Conservation (phyloP, 768 basidiomycete genomes). For the Mycena filopes region DNA sequence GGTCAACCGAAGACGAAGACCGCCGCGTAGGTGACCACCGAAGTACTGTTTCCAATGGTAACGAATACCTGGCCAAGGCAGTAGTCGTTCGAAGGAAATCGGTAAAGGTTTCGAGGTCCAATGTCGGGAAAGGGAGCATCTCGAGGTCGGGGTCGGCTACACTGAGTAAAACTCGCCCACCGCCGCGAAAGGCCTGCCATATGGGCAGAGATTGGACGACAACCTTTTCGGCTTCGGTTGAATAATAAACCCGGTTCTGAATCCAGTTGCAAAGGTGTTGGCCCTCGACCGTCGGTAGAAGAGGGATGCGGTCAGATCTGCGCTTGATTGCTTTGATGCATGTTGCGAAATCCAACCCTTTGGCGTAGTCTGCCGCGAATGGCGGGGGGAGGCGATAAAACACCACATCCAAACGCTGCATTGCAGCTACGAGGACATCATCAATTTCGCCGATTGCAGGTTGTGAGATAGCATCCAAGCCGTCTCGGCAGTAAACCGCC, state of each 20-base stretch:
- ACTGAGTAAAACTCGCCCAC: neutral
- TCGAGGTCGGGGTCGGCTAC: slow-evolving; percentile 7
- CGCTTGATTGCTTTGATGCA: slow-evolving; percentile 23
- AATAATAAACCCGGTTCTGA: neutral
- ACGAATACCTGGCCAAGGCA: slow-evolving; percentile 17
- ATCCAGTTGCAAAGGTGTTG: slow-evolving; percentile 22
- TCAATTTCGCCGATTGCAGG: neutral
- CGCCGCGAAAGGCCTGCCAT: slow-evolving; percentile 24
- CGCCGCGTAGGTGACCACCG: slow-evolving; percentile 7
- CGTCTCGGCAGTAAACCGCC: slow-evolving; percentile 16
- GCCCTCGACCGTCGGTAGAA: slow-evolving; percentile 14
- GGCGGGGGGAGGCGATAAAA: slow-evolving; percentile 26
- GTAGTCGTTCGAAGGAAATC: slow-evolving; percentile 2
- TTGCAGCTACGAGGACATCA: slow-evolving; percentile 16
- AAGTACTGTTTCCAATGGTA: slow-evolving; percentile 6
- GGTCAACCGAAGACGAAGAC: slow-evolving; percentile 10
- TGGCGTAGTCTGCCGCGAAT: neutral
- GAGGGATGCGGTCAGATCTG: slow-evolving; percentile 10
- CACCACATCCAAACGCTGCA: slow-evolving; percentile 15
- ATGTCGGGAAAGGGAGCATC: slow-evolving; percentile 20
- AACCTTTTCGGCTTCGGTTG: neutral
- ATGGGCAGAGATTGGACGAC: slow-evolving; percentile 24
- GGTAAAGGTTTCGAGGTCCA: slow-evolving; percentile 20
- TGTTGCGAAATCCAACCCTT: slow-evolving; percentile 16
- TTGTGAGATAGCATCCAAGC: slow-evolving; percentile 17